Evolutionary conservation across 179 eudicot genomes (phyloP).

Genomic region (Spinacia oleracea): DNA sequence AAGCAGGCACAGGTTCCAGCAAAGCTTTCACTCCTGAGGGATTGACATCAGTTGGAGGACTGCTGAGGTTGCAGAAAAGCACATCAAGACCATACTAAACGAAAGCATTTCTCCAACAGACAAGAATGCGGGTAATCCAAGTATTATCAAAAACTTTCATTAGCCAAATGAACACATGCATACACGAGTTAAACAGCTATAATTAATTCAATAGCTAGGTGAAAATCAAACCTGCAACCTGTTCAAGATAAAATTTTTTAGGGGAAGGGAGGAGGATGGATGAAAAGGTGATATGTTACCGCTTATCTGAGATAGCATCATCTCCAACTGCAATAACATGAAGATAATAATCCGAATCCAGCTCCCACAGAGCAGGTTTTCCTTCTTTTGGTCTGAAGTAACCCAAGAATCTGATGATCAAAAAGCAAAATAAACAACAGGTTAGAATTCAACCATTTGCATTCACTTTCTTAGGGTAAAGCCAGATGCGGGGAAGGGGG

Average conservation of each 20-base stretch:
- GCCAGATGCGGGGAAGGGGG: background rate
- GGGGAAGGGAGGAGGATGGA: slow-evolving; percentile 6
- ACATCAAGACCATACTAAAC: slow-evolving; percentile 5
- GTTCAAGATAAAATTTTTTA: background rate
- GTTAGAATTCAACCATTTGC: background rate
- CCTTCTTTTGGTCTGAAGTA: slow-evolving; percentile 97
- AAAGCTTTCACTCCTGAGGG: slow-evolving; percentile 40
- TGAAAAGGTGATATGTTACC: slow-evolving; percentile 21
- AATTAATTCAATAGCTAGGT: background rate
- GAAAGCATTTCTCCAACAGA: background rate
- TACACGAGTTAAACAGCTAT: background rate
- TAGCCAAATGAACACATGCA: background rate
- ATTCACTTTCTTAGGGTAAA: background rate
- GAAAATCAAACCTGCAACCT: background rate
- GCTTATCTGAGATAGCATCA: slow-evolving; percentile 39
- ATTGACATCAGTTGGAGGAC: slow-evolving; percentile 44
- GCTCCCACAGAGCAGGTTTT: slow-evolving; percentile 97
- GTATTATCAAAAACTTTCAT: too few species aligned
- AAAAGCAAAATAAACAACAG: background rate
- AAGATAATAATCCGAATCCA: slow-evolving; percentile 98
- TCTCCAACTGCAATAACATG: slow-evolving; percentile 93
- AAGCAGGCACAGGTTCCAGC: slow-evolving; percentile 83
- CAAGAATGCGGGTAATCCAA: background rate
- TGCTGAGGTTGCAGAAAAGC: slow-evolving; percentile 27
- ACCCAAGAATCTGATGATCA: slow-evolving; percentile 74